Evolutionary conservation across 352 stramenopile genomes (phyloP).

Genomic region (Phytophthora rubi): DNA sequence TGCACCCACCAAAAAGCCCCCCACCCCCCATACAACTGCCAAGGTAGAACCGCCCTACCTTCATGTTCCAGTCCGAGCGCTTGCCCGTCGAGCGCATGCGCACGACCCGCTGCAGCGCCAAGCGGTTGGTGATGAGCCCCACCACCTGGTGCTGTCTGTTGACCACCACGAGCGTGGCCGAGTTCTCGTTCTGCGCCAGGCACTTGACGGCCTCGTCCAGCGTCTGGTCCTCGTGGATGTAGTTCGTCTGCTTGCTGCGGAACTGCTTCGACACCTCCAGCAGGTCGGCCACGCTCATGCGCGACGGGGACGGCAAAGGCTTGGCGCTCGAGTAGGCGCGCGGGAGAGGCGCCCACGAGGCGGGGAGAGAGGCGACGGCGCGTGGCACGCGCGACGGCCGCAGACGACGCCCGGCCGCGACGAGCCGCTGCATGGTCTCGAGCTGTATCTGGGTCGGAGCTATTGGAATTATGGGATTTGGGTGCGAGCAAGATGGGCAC

Average conservation of each 20-base stretch:
- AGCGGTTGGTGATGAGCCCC: slow-evolving; percentile 81
- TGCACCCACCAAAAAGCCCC: background rate
- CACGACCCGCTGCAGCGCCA: slow-evolving; percentile 63
- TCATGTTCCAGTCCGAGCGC: slow-evolving; percentile 58
- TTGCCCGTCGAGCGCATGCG: slow-evolving; percentile 59
- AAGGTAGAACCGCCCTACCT: slow-evolving; percentile 36
- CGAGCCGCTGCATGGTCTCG: background rate
- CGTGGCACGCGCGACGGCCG: background rate
- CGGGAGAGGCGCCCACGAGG: background rate
- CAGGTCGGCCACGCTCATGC: slow-evolving; percentile 72
- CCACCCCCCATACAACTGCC: no score
- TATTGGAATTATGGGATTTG: background rate
- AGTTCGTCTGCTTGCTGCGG: slow-evolving; percentile 76
- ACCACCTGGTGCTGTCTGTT: slow-evolving; percentile 72
- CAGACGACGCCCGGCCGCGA: background rate
- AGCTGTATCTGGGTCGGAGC: background rate
- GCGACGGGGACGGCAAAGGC: slow-evolving; percentile 42
- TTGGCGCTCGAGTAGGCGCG: slow-evolving; percentile 28
- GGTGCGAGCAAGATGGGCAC: background rate
- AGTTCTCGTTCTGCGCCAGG: slow-evolving; percentile 78
- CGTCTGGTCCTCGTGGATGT: slow-evolving; percentile 68
- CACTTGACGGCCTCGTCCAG: slow-evolving; percentile 71
- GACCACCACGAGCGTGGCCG: slow-evolving; percentile 77
- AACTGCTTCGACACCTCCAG: slow-evolving; percentile 77
- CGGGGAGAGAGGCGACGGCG: no score